Percentiles rank a stretch among this genome's conserved stretches.
phyloP scores from a whole-genome alignment of 352 stramenopile genomes.

The Phytopythium boreale region DNA sequence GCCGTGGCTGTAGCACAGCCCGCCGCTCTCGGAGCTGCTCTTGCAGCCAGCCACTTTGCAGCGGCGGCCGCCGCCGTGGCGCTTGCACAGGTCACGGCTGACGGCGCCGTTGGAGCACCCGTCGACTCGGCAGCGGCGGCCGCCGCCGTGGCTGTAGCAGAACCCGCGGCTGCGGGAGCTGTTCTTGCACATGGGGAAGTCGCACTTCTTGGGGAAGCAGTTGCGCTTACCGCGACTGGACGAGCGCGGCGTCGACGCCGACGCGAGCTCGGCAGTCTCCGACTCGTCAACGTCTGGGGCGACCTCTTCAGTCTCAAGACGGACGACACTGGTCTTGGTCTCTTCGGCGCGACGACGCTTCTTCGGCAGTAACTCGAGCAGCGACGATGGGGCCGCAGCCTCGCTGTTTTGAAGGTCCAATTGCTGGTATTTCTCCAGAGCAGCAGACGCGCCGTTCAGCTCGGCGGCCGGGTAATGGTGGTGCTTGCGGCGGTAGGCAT shows the following conservation, averaged over 20 bases:
- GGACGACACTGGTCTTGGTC: not conserved
- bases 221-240: conserved; percentile 34
- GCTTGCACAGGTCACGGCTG: conserved; percentile 80
- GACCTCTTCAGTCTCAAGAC: not conserved
- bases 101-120: conserved; percentile 70
- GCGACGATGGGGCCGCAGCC: not conserved
- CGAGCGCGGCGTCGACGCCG: conserved; percentile 10
- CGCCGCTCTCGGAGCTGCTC: conserved; percentile 69
- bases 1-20: conserved; percentile 75
- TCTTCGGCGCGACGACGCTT: conserved; percentile 19
- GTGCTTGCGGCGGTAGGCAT: not conserved
- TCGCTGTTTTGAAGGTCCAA: not conserved
- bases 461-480: conserved; percentile 5
- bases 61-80: conserved; percentile 65
- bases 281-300: conserved; percentile 10
- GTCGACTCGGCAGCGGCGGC: conserved; percentile 58
- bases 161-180: conserved; percentile 72
- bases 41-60: conserved; percentile 69
- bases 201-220: conserved; percentile 78
- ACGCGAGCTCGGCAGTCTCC: not conserved
- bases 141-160: conserved; percentile 76
- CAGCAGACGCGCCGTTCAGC: conserved; percentile 2
- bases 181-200: conserved; percentile 86
- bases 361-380: conserved; percentile 19
- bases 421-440: conserved; percentile 3